These are phyloP conservation scores for Capsicum rhomboideum DNA, from an alignment of 257 asterid species.

Conservation along the genomic window DNA sequence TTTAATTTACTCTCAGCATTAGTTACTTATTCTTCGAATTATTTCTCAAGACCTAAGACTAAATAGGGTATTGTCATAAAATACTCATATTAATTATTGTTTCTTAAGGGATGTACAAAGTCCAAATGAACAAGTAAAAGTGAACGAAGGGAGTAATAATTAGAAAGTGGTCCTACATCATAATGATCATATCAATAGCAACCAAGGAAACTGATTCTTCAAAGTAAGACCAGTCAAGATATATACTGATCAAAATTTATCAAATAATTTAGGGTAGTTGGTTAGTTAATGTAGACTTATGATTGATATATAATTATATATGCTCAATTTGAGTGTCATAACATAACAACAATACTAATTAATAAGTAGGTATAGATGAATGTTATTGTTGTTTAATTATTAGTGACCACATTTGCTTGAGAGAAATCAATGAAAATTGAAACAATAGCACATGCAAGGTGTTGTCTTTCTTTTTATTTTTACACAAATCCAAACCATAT, in stretches of 20 bases:
- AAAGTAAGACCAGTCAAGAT: not conserved
- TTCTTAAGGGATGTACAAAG: no score
- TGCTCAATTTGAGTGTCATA: not conserved
- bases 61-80: no score
- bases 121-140: no score
- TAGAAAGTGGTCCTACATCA: not conserved
- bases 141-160: not conserved
- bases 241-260: not conserved
- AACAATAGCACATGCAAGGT: conserved; percentile 1
- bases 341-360: not conserved
- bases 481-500: not conserved
- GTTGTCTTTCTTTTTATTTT: not conserved
- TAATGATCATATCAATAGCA: not conserved
- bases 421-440: not conserved
- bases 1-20: no score
- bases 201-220: not conserved
- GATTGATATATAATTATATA: not conserved
- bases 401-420: not conserved
- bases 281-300: not conserved
- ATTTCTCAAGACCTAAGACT: no score
- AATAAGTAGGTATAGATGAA: not conserved
- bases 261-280: not conserved
- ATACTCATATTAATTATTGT: no score
- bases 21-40: no score
- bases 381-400: not conserved